These are phyloP conservation scores for Calocybe gangraenosa DNA, from an alignment of 768 basidiomycete species.

Conservation along the genomic window DNA sequence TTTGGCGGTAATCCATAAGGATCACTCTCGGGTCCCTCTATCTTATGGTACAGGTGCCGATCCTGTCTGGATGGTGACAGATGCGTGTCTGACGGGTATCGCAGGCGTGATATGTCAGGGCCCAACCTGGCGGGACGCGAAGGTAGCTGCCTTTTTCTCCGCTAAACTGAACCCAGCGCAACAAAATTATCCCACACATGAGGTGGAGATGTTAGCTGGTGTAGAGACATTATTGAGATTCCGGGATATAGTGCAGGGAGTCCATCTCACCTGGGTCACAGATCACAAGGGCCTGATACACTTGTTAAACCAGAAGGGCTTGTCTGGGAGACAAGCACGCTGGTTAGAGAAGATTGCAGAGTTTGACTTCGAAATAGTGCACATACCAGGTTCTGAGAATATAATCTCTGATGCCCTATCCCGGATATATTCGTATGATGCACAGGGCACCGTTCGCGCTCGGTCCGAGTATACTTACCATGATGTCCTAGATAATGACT, in stretches of 20 bases:
- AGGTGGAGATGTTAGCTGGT: neutral
- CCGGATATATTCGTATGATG: neutral
- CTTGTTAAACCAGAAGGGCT: neutral
- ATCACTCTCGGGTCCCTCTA: too few species aligned
- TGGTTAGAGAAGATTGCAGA: neutral
- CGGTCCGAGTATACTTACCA: neutral
- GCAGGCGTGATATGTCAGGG: too few species aligned
- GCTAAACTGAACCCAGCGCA: neutral
- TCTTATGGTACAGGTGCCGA: too few species aligned
- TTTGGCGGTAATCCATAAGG: too few species aligned
- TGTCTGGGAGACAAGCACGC: neutral
- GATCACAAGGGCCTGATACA: neutral
- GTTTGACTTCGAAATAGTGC: neutral
- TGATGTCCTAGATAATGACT: neutral
- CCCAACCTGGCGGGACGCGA: too few species aligned
- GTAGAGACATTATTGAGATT: neutral
- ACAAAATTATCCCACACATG: neutral
- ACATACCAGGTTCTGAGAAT: neutral
- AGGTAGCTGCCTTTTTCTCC: neutral
- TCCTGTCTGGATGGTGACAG: too few species aligned
- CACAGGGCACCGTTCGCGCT: neutral
- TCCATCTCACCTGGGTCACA: neutral
- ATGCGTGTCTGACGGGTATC: too few species aligned
- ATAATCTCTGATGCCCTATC: neutral
- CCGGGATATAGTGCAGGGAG: neutral